phyloP scores from a whole-genome alignment of 139 green algal genomes.

The Closterium sp. region DNA sequence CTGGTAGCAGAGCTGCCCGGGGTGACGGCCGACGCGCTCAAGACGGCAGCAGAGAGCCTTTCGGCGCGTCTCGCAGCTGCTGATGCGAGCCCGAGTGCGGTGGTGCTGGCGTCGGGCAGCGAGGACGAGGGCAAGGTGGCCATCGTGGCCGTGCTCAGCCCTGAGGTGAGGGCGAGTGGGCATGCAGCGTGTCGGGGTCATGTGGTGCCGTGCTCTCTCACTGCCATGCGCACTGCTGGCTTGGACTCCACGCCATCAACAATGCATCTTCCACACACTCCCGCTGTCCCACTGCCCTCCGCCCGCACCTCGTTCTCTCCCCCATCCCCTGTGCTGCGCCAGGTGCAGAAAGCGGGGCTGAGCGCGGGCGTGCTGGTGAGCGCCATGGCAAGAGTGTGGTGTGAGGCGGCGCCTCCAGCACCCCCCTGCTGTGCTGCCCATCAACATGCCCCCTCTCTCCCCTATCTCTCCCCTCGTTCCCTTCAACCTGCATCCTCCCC shows the following conservation, averaged over 20 bases:
- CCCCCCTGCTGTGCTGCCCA: too few species aligned
- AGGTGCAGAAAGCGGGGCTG: neutral
- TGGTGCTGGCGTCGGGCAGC: constrained; percentile 67
- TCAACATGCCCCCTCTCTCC: too few species aligned
- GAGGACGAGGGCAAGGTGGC: constrained; percentile 48
- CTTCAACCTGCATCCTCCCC: too few species aligned
- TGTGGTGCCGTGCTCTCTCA: neutral
- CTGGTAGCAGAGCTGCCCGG: constrained; percentile 74
- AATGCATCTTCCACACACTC: neutral
- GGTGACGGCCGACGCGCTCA: constrained; percentile 71
- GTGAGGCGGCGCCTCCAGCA: too few species aligned
- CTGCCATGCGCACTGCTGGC: neutral
- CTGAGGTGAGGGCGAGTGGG: constrained; percentile 15
- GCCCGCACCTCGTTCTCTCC: neutral
- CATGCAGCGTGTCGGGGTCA: neutral
- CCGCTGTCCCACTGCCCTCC: neutral
- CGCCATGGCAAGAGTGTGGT: too few species aligned
- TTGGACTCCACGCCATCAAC: neutral
- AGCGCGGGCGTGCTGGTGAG: too few species aligned
- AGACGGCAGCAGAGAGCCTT: constrained; percentile 65
- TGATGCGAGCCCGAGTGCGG: constrained; percentile 53
- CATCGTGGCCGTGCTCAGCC: constrained; percentile 49
- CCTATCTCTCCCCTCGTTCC: too few species aligned
- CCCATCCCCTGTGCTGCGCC: neutral
- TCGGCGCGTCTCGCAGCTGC: constrained; percentile 62